Conservation (phyloP, 352 stramenopile species). For the Phytophthora constricta region DNA sequence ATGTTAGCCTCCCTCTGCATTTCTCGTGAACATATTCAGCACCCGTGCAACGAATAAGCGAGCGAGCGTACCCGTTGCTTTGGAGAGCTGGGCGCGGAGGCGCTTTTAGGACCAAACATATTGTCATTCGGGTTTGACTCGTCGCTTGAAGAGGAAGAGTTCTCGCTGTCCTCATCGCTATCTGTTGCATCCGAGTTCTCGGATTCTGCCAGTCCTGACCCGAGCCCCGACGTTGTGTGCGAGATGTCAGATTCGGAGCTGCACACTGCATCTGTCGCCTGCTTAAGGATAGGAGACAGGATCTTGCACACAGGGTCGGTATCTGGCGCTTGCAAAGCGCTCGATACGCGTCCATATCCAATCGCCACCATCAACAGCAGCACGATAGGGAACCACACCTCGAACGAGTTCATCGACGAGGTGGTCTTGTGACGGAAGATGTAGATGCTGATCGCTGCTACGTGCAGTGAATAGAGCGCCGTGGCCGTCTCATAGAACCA, state of each 20-base stretch:
- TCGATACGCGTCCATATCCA: constrained; percentile 80
- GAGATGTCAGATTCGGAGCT: constrained; percentile 30
- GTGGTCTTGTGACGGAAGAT: constrained; percentile 51
- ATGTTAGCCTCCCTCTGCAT: constrained; percentile 18
- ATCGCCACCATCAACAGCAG: constrained; percentile 71
- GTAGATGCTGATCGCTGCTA: constrained; percentile 54
- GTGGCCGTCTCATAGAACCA: constrained; percentile 72
- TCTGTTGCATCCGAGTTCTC: constrained; percentile 82
- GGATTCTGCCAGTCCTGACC: constrained; percentile 68
- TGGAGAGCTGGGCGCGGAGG: constrained; percentile 30
- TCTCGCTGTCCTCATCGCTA: constrained; percentile 78
- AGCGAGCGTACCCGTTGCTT: constrained; percentile 28
- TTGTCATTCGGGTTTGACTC: constrained; percentile 50
- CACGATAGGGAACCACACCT: constrained; percentile 66
- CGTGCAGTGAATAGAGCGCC: constrained; percentile 65
- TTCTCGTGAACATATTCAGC: neutral
- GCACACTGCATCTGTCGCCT: constrained; percentile 19
- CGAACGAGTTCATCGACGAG: constrained; percentile 68
- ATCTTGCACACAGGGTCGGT: constrained; percentile 64
- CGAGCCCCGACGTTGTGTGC: constrained; percentile 50
- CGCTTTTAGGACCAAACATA: constrained; percentile 46
- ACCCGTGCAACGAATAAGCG: neutral
- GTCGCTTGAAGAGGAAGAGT: constrained; percentile 78
- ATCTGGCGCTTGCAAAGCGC: constrained; percentile 68
- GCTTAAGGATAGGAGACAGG: constrained; percentile 55